Evolutionary conservation across 768 basidiomycete species (phyloP).

Genomic region (Kwoniella mangroviensis): DNA sequence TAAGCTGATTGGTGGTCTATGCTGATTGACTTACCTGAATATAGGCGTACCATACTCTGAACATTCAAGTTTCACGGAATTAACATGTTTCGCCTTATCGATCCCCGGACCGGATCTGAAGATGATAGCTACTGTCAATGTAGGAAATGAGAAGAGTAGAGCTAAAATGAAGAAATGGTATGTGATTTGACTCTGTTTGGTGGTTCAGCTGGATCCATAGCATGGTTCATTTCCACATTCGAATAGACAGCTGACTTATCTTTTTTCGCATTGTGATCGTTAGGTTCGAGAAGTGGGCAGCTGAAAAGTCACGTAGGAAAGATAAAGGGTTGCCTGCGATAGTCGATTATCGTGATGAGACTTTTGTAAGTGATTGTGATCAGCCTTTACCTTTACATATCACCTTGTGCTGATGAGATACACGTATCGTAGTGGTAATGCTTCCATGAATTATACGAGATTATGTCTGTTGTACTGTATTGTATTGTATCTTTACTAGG

Average conservation of each 20-base stretch:
- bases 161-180: conserved; percentile 78
- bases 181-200: background rate
- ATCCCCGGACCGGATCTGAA: conserved; percentile 70
- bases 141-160: conserved; percentile 62
- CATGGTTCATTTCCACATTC: background rate
- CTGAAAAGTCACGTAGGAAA: conserved; percentile 70
- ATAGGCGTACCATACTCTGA: conserved; percentile 74
- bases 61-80: conserved; percentile 92
- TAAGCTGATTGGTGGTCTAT: background rate
- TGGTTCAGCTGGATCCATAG: conserved; percentile 1
- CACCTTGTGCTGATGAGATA: too few species aligned
- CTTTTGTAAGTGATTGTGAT: conserved; percentile 47
- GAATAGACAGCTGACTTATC: background rate
- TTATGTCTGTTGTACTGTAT: too few species aligned
- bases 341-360: conserved; percentile 56
- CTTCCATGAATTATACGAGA: background rate
- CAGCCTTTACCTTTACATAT: too few species aligned
- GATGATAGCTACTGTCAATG: conserved; percentile 85
- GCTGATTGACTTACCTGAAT: background rate
- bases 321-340: conserved; percentile 55
- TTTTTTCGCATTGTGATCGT: background rate
- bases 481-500: too few species aligned
- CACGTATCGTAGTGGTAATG: background rate
- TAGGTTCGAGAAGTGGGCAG: conserved; percentile 85
- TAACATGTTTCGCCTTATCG: conserved; percentile 92